Percentiles rank a stretch among this genome's conserved stretches.
Evolutionary conservation across 768 basidiomycete genomes (phyloP).

Genomic region (Mycena amicta): DNA sequence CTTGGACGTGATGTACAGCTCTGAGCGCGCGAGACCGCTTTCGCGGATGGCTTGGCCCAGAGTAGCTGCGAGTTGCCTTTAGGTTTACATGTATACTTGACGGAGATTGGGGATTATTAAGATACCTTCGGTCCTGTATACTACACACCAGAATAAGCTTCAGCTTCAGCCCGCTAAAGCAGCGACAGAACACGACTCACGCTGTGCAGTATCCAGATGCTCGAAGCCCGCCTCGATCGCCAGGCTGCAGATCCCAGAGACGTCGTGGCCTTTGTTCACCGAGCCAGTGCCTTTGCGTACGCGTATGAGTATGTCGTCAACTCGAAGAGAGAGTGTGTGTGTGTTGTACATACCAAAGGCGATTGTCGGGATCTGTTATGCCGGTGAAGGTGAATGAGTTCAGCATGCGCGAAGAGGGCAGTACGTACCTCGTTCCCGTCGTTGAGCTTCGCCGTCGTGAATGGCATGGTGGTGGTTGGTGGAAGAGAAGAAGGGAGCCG

Average conservation of each 20-base stretch:
- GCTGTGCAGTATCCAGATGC: slow-evolving; percentile 65
- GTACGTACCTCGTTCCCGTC: slow-evolving; percentile 18
- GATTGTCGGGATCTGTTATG: slow-evolving; percentile 57
- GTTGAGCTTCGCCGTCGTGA: slow-evolving; percentile 13
- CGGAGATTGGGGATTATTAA: no score
- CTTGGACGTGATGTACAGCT: slow-evolving; percentile 60
- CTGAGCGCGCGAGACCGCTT: slow-evolving; percentile 46
- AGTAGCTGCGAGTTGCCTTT: slow-evolving; percentile 30
- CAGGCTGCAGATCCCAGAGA: slow-evolving; percentile 54
- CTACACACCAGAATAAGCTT: background rate
- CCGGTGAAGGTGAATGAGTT: no score
- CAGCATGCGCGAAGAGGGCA: no score
- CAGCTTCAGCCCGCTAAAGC: background rate
- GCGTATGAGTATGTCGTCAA: background rate
- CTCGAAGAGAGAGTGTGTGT: background rate
- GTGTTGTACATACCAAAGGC: slow-evolving; percentile 55
- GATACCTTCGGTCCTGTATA: slow-evolving; percentile 19
- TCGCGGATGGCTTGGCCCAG: slow-evolving; percentile 45
- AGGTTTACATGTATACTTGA: background rate
- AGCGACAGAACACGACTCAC: slow-evolving; percentile 35
- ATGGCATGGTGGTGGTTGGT: slow-evolving; percentile 1
- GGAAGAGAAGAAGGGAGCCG: no score
- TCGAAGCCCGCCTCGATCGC: slow-evolving; percentile 63
- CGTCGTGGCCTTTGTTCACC: slow-evolving; percentile 47
- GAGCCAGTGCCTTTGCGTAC: slow-evolving; percentile 45